phyloP scores from a whole-genome alignment of 768 basidiomycete genomes.

The Ephemerocybe angulata region DNA sequence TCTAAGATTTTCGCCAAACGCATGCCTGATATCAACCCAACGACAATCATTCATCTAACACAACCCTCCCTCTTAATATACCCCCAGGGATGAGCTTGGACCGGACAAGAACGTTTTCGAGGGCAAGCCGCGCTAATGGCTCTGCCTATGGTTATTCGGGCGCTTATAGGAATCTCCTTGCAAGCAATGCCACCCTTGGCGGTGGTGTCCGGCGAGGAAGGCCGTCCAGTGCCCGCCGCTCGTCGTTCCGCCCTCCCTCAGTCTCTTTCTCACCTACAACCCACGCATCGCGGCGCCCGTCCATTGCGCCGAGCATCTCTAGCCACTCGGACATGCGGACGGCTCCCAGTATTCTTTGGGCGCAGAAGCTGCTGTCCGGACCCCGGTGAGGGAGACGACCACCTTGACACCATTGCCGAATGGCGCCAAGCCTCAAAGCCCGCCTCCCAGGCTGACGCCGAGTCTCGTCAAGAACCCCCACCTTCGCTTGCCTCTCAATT shows the following conservation, averaged over 20 bases:
- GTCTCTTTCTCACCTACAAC: slow-evolving; percentile 28
- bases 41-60: slow-evolving; percentile 27
- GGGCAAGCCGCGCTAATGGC: slow-evolving; percentile 61
- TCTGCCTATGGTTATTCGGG: slow-evolving; percentile 78
- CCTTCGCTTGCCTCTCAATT: slow-evolving; percentile 70
- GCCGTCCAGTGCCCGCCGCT: slow-evolving; percentile 5
- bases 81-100: slow-evolving; percentile 38
- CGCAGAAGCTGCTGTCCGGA: slow-evolving; percentile 56
- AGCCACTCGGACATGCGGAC: slow-evolving; percentile 77
- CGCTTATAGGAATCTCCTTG: slow-evolving; percentile 51
- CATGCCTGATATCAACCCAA: slow-evolving; percentile 37
- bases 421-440: slow-evolving; percentile 34
- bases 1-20: slow-evolving; percentile 58
- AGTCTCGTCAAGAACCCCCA: slow-evolving; percentile 48
- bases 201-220: slow-evolving; percentile 53
- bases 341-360: slow-evolving; percentile 72
- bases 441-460: slow-evolving; percentile 33
- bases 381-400: slow-evolving; percentile 24
- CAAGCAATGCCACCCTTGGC: slow-evolving; percentile 43
- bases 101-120: slow-evolving; percentile 46
- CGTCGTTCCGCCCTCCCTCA: slow-evolving; percentile 27
- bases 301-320: slow-evolving; percentile 74
- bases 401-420: slow-evolving; percentile 53
- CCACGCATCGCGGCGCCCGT: slow-evolving; percentile 49
- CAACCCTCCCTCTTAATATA: slow-evolving; percentile 29